A percentile compares a stretch with the other conserved stretches of the same genome.
Conservation (phyloP, 192 early-diverging fungal species). For the Dimargaris verticillata region DNA sequence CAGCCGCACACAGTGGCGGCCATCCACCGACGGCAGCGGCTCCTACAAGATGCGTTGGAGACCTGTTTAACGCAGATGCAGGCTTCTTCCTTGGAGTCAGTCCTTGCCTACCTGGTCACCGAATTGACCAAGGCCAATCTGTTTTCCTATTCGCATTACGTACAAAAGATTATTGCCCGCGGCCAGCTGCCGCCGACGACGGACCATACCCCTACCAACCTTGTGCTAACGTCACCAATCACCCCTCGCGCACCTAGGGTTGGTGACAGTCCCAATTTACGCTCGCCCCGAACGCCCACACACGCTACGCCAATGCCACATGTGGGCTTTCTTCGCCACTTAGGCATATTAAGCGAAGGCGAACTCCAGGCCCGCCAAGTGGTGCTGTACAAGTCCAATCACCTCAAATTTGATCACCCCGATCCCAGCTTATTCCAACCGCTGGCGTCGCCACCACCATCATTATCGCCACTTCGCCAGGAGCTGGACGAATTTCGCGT, state of each 20-base stretch:
- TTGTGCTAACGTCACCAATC: neutral
- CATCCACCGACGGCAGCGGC: neutral
- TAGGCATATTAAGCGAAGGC: constrained; percentile 6
- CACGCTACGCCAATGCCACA: neutral
- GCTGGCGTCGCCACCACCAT: neutral
- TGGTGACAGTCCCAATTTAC: neutral
- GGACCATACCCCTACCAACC: neutral
- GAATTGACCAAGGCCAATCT: constrained; percentile 32
- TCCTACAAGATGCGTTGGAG: neutral
- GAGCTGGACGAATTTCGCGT: constrained; percentile 1
- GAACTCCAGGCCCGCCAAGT: constrained; percentile 9
- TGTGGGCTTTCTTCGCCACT: neutral
- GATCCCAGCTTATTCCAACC: neutral
- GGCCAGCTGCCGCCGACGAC: constrained; percentile 19
- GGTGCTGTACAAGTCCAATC: constrained; percentile 8
- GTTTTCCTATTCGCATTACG: constrained; percentile 40
- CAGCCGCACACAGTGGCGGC: neutral
- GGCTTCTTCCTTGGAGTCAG: neutral
- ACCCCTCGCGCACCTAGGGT: neutral
- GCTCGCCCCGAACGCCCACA: neutral
- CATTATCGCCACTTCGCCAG: too few species aligned
- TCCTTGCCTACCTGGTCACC: constrained; percentile 27
- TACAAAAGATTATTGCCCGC: constrained; percentile 36
- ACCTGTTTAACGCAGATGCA: neutral
- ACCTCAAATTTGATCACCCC: constrained; percentile 11